Evolutionary conservation across 352 stramenopile species (phyloP), one percentile per base, ranked within the genome.

Genomic region (Pythium aristosporum): DNA sequence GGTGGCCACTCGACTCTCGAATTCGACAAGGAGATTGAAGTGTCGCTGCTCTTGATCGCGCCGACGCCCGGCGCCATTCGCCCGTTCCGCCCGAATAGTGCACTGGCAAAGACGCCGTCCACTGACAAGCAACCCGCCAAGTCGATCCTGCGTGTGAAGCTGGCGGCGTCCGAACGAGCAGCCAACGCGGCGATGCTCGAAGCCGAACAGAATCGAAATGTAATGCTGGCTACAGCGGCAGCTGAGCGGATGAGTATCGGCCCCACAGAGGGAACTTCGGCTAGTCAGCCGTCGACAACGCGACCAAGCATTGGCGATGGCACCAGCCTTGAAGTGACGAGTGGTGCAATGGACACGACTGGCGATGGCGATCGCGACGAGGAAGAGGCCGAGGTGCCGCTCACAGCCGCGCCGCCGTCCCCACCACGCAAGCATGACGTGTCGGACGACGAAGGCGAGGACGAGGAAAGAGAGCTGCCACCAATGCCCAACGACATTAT

Each of bases 1-100:
- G 68, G 68, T 18, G 48, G 49, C 1, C 52, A 61, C 9, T 36
- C 16, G 10, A 65, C 50, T 18, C 21, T 74, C 5, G 47, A 66
- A 34, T 74, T 74, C 23, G 49, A 65, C 34, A 74, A 74, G 28
- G 68, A 74, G 8, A 23, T 68, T 28, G 57, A 67, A 53, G 68
- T 74, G 11, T 58, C 68, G 49, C 16, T 51, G 37, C 63, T 74
- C 32, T 9, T 74, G 20, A 48, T 52, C 21, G 39, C 47, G 13
- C 43, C 63, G 5, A 28, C 36, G n/a, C 25, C 32, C 16, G 66
- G 50, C 5, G 50, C 30, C 0, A 42, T 64, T 6, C 64, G 59
- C 13, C 64, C 57, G 18, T 59, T 54, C 25, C 57, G 39, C 32
- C 23, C 21, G 6, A 52, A 47, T 3, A 48, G 16, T 20, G 50